Evolutionary conservation across 306 rosid species (phyloP), one percentile per base, ranked within the genome.

Genomic region (Pueraria montana): DNA sequence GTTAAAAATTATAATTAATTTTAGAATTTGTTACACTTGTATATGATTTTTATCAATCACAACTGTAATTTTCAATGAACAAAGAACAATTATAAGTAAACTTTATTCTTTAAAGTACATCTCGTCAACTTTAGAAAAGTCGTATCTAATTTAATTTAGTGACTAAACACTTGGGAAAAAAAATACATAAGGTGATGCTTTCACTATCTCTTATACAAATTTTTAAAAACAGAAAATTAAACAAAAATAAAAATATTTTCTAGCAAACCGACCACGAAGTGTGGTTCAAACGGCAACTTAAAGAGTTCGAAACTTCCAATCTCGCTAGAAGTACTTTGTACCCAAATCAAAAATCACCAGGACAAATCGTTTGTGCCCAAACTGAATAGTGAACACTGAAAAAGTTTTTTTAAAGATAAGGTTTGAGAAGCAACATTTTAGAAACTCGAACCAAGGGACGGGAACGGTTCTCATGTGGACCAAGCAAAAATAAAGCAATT

Each of bases 401-500:
- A 34, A 38, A 4, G 67, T 30, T 62, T 62, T 62, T 63, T 30
- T 0, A 34, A 64, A 64, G 6, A 32, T 64, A 6, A 32, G 24
- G 24, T 64, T 34, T 17, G 24, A 27, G 24, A 32, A 32, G 70
- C 43, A 30, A 63, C 40, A 13, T 13, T 16, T 5, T 14, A 32
- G 45, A 8, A 65, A 26, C 70, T 30, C 21, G 10, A 27, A 13
- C 38, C 40, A 11, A 59, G 36, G 20, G 18, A 3, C 1, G 40
- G 20, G 11, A 14, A 38, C 43, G 43, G 43, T 38, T 38, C 43
- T 38, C 43, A 8, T 52, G 23, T 17, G 9, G 3, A 21, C 34
- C 74, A 43, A 46, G 23, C 40, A 71, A 72, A 64, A 49, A 72
- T 52, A 53, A 74, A 74, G 14, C 62, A 75, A 66, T 24, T 43